Conservation (phyloP, 1,284 basidiomycete genomes). For the Xerocomus amazonicus region DNA sequence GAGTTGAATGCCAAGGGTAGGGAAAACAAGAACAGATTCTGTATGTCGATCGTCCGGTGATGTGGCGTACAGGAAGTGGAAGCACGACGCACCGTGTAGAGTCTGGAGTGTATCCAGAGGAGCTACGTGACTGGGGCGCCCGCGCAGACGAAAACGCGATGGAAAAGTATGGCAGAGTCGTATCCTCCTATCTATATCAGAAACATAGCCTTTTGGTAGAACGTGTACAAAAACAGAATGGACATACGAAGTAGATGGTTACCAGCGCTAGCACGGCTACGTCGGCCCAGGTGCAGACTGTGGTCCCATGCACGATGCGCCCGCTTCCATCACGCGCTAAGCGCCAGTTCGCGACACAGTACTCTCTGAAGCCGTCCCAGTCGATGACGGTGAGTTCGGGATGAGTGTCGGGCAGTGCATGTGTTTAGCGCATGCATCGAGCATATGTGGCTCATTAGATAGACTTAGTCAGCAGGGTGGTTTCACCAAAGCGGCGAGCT, state of each 20-base stretch:
- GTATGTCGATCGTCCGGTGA: background rate
- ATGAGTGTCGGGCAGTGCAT: conserved; percentile 45
- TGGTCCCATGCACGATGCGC: conserved; percentile 30
- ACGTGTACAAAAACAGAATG: background rate
- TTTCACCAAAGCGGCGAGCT: no score
- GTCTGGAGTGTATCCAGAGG: conserved; percentile 42
- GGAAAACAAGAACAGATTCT: conserved; percentile 70
- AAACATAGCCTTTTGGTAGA: background rate
- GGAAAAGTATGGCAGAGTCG: background rate
- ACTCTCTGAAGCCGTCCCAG: conserved; percentile 48
- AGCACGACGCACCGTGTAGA: conserved; percentile 48
- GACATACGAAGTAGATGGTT: conserved; percentile 14
- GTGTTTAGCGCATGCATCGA: conserved; percentile 41
- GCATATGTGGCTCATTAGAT: no score
- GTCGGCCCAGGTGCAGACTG: conserved; percentile 37
- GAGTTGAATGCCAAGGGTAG: conserved; percentile 65
- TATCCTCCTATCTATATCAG: background rate
- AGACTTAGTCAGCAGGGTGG: no score
- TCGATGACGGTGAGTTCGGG: conserved; percentile 52
- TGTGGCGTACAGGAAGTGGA: background rate
- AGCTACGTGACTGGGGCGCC: conserved; percentile 17
- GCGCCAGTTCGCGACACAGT: conserved; percentile 49
- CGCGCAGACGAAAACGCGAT: background rate
- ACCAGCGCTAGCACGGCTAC: conserved; percentile 34
- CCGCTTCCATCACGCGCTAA: conserved; percentile 40